phyloP scores from a whole-genome alignment of 2,329 filamentous ascomycete species.

The Pestalotiopsis sp. region DNA sequence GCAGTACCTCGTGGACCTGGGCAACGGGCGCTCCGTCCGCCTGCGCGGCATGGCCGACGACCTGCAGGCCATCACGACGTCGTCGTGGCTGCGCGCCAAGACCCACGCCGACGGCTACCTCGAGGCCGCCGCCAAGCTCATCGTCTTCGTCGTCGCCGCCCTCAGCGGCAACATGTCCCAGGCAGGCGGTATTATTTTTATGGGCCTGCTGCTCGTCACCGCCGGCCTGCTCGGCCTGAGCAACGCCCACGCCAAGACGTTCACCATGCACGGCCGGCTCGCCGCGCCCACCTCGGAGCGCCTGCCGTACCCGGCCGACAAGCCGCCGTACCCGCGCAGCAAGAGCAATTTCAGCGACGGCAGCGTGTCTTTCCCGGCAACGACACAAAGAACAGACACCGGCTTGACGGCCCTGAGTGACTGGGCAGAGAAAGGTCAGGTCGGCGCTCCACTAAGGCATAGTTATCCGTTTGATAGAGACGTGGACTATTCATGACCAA shows the following conservation, averaged over 20 bases:
- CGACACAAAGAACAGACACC: conserved; percentile 13
- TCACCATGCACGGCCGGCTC: conserved; percentile 54
- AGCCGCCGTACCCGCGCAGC: conserved; percentile 12
- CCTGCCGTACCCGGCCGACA: conserved; percentile 16
- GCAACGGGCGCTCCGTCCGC: conserved; percentile 50
- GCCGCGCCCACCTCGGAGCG: conserved; percentile 34
- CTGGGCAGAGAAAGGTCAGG: conserved; percentile 27
- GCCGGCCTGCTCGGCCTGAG: conserved; percentile 55
- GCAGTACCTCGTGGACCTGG: conserved; percentile 56
- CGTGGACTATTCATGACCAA: conserved; percentile 14
- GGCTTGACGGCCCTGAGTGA: conserved; percentile 26
- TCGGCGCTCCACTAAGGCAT: conserved; percentile 20
- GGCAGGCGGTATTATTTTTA: conserved; percentile 51
- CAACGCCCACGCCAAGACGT: conserved; percentile 48
- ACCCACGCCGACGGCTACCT: conserved; percentile 52
- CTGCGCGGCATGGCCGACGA: conserved; percentile 57
- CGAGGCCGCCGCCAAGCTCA: conserved; percentile 54
- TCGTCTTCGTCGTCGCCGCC: conserved; percentile 59
- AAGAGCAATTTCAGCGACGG: conserved; percentile 20
- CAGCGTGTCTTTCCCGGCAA: conserved; percentile 13
- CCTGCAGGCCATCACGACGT: conserved; percentile 60
- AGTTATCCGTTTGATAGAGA: conserved; percentile 21
- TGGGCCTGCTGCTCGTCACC: conserved; percentile 52
- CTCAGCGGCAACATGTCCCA: conserved; percentile 58
- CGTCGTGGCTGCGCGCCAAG: conserved; percentile 56